A percentile compares a stretch with the other conserved stretches of the same genome.
These are phyloP conservation scores for Fallopia convolvulus DNA, from an alignment of 148 eudicot species.

Conservation along the genomic window DNA sequence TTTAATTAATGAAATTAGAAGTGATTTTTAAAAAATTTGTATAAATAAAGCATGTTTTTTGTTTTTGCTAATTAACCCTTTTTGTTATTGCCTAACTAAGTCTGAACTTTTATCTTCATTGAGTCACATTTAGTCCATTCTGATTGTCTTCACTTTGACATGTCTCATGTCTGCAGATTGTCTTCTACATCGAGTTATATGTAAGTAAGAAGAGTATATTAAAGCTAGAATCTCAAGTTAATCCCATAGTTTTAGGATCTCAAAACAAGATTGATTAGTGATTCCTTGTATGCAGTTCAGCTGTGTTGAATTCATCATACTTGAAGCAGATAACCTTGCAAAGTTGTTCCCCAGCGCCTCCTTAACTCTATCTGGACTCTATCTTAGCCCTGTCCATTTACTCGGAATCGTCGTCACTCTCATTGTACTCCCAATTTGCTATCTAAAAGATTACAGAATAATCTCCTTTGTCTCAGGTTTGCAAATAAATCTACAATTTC, in stretches of 20 bases:
- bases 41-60: too few relatives aligned
- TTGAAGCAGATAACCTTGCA: slow-evolving; percentile 81
- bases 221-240: neutral
- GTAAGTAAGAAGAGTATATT: slow-evolving; percentile 37
- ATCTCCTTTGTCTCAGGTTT: slow-evolving; percentile 78
- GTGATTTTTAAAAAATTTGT: too few relatives aligned
- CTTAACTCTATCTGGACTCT: slow-evolving; percentile 31
- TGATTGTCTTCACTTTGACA: slow-evolving; percentile 13
- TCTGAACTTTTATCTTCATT: neutral
- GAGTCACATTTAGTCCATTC: neutral
- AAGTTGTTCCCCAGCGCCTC: slow-evolving; percentile 61
- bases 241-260: too few relatives aligned
- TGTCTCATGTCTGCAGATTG: slow-evolving; percentile 46
- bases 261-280: neutral
- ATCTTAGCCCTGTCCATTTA: slow-evolving; percentile 53
- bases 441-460: slow-evolving; percentile 55
- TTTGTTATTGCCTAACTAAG: too few relatives aligned
- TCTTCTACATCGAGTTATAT: slow-evolving; percentile 71
- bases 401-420: slow-evolving; percentile 59
- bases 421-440: slow-evolving; percentile 63
- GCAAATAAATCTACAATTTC: neutral
- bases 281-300: slow-evolving; percentile 40
- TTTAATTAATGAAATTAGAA: too few relatives aligned
- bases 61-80: too few relatives aligned
- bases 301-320: slow-evolving; percentile 82